Evolutionary conservation across 106 monocot species (phyloP).

Genomic region (Acanthochlamys bracteata): DNA sequence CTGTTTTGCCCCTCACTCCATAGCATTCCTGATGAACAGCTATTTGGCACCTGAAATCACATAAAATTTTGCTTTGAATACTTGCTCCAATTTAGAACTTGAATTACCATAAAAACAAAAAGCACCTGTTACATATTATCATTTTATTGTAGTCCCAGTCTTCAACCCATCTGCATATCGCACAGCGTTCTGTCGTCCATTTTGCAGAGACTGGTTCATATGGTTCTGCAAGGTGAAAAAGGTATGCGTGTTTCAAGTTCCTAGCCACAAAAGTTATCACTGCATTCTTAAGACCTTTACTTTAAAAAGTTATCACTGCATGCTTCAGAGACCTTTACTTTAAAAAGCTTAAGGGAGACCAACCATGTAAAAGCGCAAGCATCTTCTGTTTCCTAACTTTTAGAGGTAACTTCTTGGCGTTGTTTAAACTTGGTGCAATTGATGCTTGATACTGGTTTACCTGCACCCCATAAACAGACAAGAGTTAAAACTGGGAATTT

Average conservation of each 20-base stretch:
- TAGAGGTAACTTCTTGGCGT: constrained; percentile 35
- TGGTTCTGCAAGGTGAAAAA: constrained; percentile 33
- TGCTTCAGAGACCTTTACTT: too few species aligned
- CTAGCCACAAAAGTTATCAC: background rate
- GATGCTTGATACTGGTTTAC: constrained; percentile 38
- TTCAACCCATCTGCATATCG: constrained; percentile 96
- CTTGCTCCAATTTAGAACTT: background rate
- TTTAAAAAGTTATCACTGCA: background rate
- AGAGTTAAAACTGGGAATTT: background rate
- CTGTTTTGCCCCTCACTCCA: constrained; percentile 53
- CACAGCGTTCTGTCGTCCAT: constrained; percentile 98
- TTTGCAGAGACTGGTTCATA: constrained; percentile 77
- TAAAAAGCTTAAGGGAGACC: background rate
- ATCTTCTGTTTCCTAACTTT: constrained; percentile 60
- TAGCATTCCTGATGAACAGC: constrained; percentile 99
- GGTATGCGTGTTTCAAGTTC: too few species aligned
- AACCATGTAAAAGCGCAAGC: constrained; percentile 56
- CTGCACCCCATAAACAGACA: constrained; percentile 21
- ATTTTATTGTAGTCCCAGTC: constrained; percentile 99
- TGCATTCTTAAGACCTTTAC: too few species aligned
- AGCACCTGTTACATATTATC: constrained; percentile 92
- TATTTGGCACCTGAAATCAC: constrained; percentile 78
- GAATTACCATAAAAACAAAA: background rate
- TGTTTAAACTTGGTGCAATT: constrained; percentile 13
- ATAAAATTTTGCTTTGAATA: background rate